Evolutionary conservation across 2,329 filamentous ascomycete genomes (phyloP).

Genomic region (Neonectria magnoliae): DNA sequence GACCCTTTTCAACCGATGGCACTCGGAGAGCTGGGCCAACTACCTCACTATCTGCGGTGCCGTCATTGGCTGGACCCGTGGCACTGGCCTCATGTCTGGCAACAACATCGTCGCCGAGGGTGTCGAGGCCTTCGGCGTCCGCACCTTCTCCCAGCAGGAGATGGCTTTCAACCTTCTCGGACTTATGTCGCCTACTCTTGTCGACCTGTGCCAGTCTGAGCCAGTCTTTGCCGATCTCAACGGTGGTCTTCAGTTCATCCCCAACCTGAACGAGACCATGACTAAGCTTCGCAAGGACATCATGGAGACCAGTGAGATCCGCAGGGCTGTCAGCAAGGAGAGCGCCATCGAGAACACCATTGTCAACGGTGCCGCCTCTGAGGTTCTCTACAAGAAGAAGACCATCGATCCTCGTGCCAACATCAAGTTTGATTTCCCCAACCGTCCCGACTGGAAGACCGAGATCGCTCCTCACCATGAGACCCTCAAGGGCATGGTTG

Average conservation of each 20-base stretch:
- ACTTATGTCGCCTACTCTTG: constrained; percentile 92
- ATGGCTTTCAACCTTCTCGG: constrained; percentile 99
- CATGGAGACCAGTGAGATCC: constrained; percentile 93
- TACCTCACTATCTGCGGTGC: constrained; percentile 98
- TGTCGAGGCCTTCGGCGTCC: constrained; percentile 94
- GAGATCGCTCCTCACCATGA: constrained; percentile 90
- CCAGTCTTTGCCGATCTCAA: constrained; percentile 98
- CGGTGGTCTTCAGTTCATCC: constrained; percentile 96
- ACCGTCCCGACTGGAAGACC: constrained; percentile 88
- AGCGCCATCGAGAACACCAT: constrained; percentile 97
- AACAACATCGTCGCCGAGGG: constrained; percentile 98
- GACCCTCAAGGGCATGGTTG: constrained; percentile 95
- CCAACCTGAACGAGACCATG: constrained; percentile 94
- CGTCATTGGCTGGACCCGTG: constrained; percentile 98
- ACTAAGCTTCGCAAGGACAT: constrained; percentile 92
- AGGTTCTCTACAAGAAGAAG: constrained; percentile 94
- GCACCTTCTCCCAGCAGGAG: constrained; percentile 98
- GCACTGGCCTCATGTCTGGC: constrained; percentile 95
- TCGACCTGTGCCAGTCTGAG: constrained; percentile 94
- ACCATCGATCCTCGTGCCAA: constrained; percentile 94
- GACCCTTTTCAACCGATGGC: constrained; percentile 98
- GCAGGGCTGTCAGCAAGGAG: constrained; percentile 93
- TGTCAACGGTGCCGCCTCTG: constrained; percentile 92
- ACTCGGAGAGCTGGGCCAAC: constrained; percentile 96
- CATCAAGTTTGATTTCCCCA: constrained; percentile 96